Evolutionary conservation across 2,329 filamentous ascomycete genomes (phyloP), one percentile per base, ranked within the genome.

Genomic region (Ophiocordyceps robertsii): DNA sequence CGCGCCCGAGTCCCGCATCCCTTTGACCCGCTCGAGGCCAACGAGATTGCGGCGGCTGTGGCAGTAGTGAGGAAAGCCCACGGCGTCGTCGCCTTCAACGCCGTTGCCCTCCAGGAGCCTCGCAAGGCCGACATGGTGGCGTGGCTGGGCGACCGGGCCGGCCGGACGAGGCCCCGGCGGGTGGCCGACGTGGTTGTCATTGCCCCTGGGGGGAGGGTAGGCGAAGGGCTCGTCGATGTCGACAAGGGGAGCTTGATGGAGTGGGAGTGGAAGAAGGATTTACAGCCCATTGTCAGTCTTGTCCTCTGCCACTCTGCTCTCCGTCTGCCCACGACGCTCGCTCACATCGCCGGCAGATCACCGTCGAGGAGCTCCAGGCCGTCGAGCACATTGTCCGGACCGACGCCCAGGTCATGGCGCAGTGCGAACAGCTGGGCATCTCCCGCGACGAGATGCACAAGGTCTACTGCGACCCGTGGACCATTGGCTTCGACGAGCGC

Each of bases 401-500:
- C 24, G 24, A 27, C 24, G 24, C 24, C 24, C 6, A 6, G 6
- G 24, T 27, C 24, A 6, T 27, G 6, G 24, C 6, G 24, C 24
- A 27, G 24, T 27, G 24, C 24, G 24, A 27, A 6, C 6, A 27
- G 24, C 2, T 6, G 6, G 24, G 24, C 24, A 27, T 27, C 3
- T 27, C 24, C 12, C 36, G 19, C 21, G 36, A 37, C 24, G 24
- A 27, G 24, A 27, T 27, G 24, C 24, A 27, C 24, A 27, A 27
- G 24, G 24, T 27, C 6, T 6, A 27, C 24, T 27, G 24, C 24
- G 24, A 27, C 24, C 24, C 24, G 24, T 95, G 89, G 89, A 94
- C 89, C 1, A 94, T 95, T 61, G 89, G 89, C 39, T 94, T 87
- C 57, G 89, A 95, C 53, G 85, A 93, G 65, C 81, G 89, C 37